Evolutionary conservation across 192 early-diverging fungal genomes (phyloP).

Genomic region (Umbelopsis vinacea): DNA sequence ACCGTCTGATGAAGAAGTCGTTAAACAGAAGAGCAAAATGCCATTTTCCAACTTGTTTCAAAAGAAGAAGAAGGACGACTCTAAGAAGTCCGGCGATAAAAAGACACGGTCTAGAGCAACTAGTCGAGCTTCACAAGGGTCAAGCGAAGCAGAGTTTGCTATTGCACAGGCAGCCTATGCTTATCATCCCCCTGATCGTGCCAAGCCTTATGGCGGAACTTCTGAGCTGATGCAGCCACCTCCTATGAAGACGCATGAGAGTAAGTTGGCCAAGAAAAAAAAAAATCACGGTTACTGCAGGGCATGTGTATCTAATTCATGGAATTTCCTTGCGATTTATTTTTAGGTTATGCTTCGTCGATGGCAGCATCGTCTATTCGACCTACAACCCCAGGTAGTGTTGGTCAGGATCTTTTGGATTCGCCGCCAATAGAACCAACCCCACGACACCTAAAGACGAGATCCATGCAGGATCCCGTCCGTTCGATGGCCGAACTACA

Average conservation of each 20-base stretch:
- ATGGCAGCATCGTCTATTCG: not conserved
- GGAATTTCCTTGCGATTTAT: not conserved
- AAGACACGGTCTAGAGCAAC: not conserved
- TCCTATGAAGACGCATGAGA: not conserved
- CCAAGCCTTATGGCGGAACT: constrained; percentile 9
- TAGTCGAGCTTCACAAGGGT: constrained; percentile 14
- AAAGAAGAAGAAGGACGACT: constrained; percentile 10
- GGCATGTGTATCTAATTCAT: no score
- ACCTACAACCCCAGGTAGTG: not conserved
- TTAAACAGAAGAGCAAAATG: not conserved
- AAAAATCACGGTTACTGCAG: not conserved
- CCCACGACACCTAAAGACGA: constrained; percentile 2
- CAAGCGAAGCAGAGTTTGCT: not conserved
- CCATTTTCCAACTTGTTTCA: constrained; percentile 14
- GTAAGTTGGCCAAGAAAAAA: no score
- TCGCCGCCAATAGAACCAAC: not conserved
- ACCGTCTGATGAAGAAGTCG: not conserved
- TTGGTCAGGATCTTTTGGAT: not conserved
- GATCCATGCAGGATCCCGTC: constrained; percentile 1
- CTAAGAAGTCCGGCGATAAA: not conserved
- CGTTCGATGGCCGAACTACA: not conserved
- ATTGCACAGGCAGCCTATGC: not conserved
- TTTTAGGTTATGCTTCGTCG: constrained; percentile 2
- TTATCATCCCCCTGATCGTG: not conserved
- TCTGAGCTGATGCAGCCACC: not conserved